Evolutionary conservation across 768 basidiomycete species (phyloP).

Genomic region (Tulasnella sp.): DNA sequence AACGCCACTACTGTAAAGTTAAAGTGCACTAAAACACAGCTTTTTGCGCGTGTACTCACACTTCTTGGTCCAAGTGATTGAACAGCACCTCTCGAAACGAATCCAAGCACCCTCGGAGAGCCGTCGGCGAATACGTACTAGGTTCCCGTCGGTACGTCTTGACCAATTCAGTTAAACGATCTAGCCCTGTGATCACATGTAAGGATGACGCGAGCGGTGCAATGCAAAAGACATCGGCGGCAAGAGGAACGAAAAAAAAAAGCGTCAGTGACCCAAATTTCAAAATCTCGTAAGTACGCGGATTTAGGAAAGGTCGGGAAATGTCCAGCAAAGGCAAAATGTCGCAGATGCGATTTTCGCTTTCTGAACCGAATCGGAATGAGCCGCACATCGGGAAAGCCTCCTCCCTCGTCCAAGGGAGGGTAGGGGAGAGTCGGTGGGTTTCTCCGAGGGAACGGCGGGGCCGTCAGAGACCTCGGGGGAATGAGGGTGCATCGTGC

Average conservation of each 20-base stretch:
- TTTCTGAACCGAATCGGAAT: too few species aligned
- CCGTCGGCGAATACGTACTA: constrained; percentile 14
- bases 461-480: too few species aligned
- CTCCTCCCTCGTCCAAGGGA: too few species aligned
- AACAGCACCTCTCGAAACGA: constrained; percentile 21
- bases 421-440: too few species aligned
- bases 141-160: constrained; percentile 2
- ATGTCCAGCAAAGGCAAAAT: too few species aligned
- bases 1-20: not conserved
- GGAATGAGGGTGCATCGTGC: too few species aligned
- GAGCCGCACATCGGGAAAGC: too few species aligned
- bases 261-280: not conserved
- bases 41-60: not conserved
- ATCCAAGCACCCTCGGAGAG: constrained; percentile 15
- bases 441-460: too few species aligned
- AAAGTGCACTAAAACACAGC: not conserved
- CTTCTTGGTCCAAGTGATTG: constrained; percentile 20
- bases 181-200: constrained; percentile 3
- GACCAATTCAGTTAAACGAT: constrained; percentile 13
- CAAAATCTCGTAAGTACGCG: too few species aligned
- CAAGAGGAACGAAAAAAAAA: not conserved
- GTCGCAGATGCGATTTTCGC: too few species aligned
- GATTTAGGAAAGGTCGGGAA: too few species aligned
- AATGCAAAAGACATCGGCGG: too few species aligned
- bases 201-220: not conserved